Evolutionary conservation across 2,329 filamentous ascomycete genomes (phyloP), one percentile per base, ranked within the genome.

Genomic region (Incumbomyces lentus): DNA sequence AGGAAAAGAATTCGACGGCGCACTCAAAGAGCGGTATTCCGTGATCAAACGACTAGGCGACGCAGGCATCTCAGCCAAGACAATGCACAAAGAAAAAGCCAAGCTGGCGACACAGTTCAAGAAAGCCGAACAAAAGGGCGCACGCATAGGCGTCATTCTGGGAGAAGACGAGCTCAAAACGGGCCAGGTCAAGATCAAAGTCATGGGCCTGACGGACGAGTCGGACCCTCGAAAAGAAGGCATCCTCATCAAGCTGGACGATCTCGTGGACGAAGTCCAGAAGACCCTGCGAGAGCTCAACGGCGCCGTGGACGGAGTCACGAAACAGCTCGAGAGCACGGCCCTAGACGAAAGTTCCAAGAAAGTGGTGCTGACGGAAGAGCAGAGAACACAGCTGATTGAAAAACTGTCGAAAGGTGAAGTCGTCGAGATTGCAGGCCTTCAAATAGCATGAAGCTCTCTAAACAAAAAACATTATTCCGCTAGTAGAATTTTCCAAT

Each of bases 61-160:
- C 56, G 86, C 84, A 6, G 88, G 86, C 16, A 82, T 96, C 68
- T 94, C 89, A 76, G 83, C 89, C 48, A 89, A 96, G 64, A 95
- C 92, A 63, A 72, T 80, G 10, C 86, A 86, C 71, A 96, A 95
- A 69, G 48, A 54, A 46, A 76, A 82, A 55, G 88, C 90, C 13
- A 95, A 89, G 66, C 74, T 94, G 29, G 83, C 80, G 11, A 76
- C 82, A 51, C 90, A 96, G 64, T 96, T 96, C 75, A 94, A 94
- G 69, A 82, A 83, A 16, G 89, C 89, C 10, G 89, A 95, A 63
- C 68, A 71, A 41, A 81, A 79, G 48, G 84, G 82, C 36, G 79
- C 93, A 16, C 90, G 90, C 1, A 84, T 94, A 60, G 86, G 82
- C 6, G 75, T 96, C 40, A 92, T 96, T 57, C 73, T 98, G 1